Base-by-base conservation (phyloP, 176 grass and related monocot species). In the Oryza longistaminata region DNA sequence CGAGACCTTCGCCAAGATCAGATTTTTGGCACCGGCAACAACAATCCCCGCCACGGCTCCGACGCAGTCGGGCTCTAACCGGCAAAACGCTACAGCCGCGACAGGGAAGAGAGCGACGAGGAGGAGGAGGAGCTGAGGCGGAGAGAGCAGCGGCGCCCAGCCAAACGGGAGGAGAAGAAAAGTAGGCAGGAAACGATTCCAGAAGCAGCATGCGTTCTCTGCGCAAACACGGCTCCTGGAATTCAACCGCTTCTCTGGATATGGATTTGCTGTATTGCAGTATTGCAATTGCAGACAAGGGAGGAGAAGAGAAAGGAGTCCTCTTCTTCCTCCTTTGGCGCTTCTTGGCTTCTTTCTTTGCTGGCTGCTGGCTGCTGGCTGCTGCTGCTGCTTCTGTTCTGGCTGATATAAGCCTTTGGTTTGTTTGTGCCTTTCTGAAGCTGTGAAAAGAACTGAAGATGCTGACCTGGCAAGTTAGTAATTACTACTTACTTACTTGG, bases 1-100 rank as follows among this genome's bases (percentile, higher is more conserved):
- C 3, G 16, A 66, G 71, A 64, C 78, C 33, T 64, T 87, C 71
- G 21, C 53, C 42, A 46, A 86, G 78, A 83, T 81, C 16, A 87
- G 81, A 35, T 14, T 85, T 85, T 81, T 77, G 73, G 26, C 16
- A 69, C 70, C 31, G 69, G 52, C 45, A 43, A 68, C 35, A 65
- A 58, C 76, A 61, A 81, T 55, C 27, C 66, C 43, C 17, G 40
- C n/a, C 34, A 7, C 29, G 70, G 42, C 16, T 15, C 31, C 44
- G 48, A 53, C 39, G 21, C 42, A 79, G 78, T 75, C 67, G 68
- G 75, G 43, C 55, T 64, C 24, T 17, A 53, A 86, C 37, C 7
- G 80, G 42, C 22, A 64, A 77, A 42, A 77, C 58, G 34, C 67
- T 34, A 10, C 60, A 22, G 66, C 42, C 35, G 15, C 22, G 34